phyloP scores from a whole-genome alignment of 805 yeast genomes.

The Schizosaccharomyces cryophilus region DNA sequence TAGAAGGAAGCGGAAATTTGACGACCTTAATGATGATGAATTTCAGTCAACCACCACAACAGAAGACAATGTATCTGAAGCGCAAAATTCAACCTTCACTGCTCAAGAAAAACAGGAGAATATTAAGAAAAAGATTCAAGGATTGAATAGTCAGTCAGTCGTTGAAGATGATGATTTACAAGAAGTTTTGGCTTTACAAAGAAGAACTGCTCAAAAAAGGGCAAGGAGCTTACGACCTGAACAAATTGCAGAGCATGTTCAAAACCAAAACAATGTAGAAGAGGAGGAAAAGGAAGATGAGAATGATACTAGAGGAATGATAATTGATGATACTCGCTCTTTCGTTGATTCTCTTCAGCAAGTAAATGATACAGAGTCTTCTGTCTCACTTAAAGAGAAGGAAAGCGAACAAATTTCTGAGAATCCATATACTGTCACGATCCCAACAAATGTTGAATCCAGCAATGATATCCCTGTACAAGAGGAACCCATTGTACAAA shows the following conservation, averaged over 20 bases:
- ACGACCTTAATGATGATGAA: constrained; percentile 14
- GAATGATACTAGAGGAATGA: constrained; percentile 6
- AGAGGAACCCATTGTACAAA: constrained; percentile 4
- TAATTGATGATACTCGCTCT: constrained; percentile 9
- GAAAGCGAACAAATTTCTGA: background rate
- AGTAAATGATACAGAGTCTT: constrained; percentile 9
- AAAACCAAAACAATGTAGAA: constrained; percentile 9
- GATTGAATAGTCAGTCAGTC: constrained; percentile 10
- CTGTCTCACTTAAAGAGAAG: constrained; percentile 5
- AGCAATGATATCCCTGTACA: constrained; percentile 4
- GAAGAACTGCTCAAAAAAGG: constrained; percentile 14
- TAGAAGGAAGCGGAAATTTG: constrained; percentile 13
- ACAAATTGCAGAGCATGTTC: background rate
- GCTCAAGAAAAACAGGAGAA: constrained; percentile 5
- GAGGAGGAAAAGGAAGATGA: constrained; percentile 9
- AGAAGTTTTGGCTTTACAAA: constrained; percentile 11
- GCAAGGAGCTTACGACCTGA: constrained; percentile 4
- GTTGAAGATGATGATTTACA: constrained; percentile 19
- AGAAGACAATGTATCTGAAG: constrained; percentile 11
- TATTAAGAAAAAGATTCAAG: constrained; percentile 12
- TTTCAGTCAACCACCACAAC: no score
- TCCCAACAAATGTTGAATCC: constrained; percentile 3
- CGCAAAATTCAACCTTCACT: constrained; percentile 11
- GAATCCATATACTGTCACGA: constrained; percentile 4
- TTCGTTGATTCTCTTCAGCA: constrained; percentile 23